Evolutionary conservation across 2,329 filamentous ascomycete genomes (phyloP).

Genomic region (Aspergillus clavatus): DNA sequence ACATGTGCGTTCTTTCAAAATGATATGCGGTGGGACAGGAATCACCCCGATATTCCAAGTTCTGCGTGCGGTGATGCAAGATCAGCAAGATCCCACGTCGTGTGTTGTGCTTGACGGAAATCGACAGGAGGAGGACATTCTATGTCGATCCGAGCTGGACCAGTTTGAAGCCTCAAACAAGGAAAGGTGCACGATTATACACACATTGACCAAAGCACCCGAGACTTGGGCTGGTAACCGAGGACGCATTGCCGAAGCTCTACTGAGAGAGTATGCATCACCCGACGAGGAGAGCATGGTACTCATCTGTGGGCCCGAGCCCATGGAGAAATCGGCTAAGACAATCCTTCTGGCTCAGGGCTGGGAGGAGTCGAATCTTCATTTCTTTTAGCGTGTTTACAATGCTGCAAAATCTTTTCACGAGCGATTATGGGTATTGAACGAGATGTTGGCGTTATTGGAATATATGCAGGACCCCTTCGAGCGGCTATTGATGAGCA

Average conservation of each 20-base stretch:
- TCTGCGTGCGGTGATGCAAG: constrained; percentile 65
- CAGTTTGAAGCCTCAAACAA: constrained; percentile 50
- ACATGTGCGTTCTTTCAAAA: constrained; percentile 64
- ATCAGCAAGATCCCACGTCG: constrained; percentile 57
- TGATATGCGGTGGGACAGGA: constrained; percentile 85
- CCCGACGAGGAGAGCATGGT: constrained; percentile 56
- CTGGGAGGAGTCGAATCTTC: constrained; percentile 66
- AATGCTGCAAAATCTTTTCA: not conserved
- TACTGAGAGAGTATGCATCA: constrained; percentile 56
- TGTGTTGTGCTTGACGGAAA: constrained; percentile 79
- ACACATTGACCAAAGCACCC: constrained; percentile 63
- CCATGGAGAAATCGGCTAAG: constrained; percentile 65
- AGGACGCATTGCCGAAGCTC: constrained; percentile 60
- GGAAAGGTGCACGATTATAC: constrained; percentile 57
- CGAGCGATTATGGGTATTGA: not conserved
- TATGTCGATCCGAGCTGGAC: constrained; percentile 71
- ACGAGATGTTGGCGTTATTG: not conserved
- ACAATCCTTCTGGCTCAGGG: constrained; percentile 56
- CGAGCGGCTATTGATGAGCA: not conserved
- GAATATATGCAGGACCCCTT: not conserved
- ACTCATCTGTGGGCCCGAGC: constrained; percentile 72
- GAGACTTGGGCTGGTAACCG: constrained; percentile 63
- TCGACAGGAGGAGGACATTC: constrained; percentile 70
- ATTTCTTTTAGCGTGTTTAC: constrained; percentile 61
- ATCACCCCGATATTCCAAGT: constrained; percentile 91